Evolutionary conservation across 139 green algal species (phyloP), one percentile per base, ranked within the genome.

Genomic region (Chlorokybus atmophyticus): DNA sequence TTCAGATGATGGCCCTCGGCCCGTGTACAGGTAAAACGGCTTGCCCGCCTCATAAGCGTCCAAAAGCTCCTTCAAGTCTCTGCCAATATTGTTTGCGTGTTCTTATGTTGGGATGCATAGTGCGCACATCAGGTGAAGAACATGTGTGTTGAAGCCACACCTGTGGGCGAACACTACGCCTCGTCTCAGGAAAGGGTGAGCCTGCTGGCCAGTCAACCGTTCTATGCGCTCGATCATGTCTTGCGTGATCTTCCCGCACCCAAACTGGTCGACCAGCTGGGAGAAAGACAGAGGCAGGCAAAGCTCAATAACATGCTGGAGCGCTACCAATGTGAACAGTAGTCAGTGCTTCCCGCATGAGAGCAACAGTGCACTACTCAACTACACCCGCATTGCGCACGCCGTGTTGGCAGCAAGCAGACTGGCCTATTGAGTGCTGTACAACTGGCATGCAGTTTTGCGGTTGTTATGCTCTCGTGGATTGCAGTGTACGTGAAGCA

Each of bases 21-120:
- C 61, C 14, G 71, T 79, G 81, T 97, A 98, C 7, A 98, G 71
- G 76, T 98, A 98, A 55, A 98, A 96, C 5, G 81, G 84, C 32
- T 90, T 61, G 2, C 87, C 87, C 48, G 80, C 77, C 64, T 98
- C 91, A 52, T 95, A 87, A 38, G 74, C 79, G 64, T 95, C 77
- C 47, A 98, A 71, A 28, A 98, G 75, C 52, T 86, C 70, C 10
- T 79, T 56, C 4, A 98, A 55, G 57, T 97, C 90, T 3, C 57
- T 60, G 44, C 44, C 21, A 26, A 53, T 24, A 24, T 7, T 19
- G 7, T 26, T 17, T 14, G 24, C 14, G 19, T 25, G 8, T 53
- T 17, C 14, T 6, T 7, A 53, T 19, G 8, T 21, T 53, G 7
- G 44, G 44, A 24, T 25, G 24, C 6, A 26, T 17, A 53, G 19